Conservation (phyloP, 306 rosid species). For the Hippophae gyantsensis region DNA sequence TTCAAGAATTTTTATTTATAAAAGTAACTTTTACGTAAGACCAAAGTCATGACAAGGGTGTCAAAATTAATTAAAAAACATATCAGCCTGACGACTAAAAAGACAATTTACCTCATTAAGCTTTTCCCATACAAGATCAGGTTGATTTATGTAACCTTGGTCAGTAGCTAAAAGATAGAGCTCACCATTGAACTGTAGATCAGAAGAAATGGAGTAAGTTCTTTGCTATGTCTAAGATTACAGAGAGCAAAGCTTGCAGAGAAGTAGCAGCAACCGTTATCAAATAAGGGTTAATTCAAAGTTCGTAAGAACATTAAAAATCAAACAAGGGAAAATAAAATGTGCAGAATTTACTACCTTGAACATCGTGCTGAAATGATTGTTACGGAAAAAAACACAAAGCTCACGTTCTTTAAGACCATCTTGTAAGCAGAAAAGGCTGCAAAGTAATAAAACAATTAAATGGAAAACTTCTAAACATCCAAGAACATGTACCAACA, state of each 20-base stretch:
- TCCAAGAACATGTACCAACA: conserved; percentile 7
- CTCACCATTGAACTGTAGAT: conserved; percentile 59
- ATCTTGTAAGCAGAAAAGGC: conserved; percentile 91
- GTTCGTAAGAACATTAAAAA: not conserved
- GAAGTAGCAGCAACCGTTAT: conserved; percentile 1
- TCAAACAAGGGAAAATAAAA: conserved; percentile 2
- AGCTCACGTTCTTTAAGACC: conserved; percentile 94
- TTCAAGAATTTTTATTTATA: too few species aligned
- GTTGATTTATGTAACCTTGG: conserved; percentile 94
- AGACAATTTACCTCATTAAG: conserved; percentile 68
- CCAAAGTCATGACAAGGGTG: conserved; percentile 2
- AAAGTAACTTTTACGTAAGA: not conserved
- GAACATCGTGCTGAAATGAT: conserved; percentile 99
- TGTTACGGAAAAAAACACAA: conserved; percentile 92
- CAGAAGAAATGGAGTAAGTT: conserved; percentile 9
- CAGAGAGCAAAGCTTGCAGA: conserved; percentile 14
- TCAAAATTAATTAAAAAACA: conserved; percentile 2
- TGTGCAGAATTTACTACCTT: conserved; percentile 57
- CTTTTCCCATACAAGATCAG: conserved; percentile 99
- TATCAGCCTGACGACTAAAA: not conserved
- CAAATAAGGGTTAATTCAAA: not conserved
- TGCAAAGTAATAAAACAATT: conserved; percentile 32
- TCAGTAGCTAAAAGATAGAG: conserved; percentile 97
- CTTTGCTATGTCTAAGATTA: conserved; percentile 12
- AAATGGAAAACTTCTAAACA: conserved; percentile 4